Evolutionary conservation across 192 early-diverging fungal species (phyloP).

Genomic region (Radiomyces spectabilis): DNA sequence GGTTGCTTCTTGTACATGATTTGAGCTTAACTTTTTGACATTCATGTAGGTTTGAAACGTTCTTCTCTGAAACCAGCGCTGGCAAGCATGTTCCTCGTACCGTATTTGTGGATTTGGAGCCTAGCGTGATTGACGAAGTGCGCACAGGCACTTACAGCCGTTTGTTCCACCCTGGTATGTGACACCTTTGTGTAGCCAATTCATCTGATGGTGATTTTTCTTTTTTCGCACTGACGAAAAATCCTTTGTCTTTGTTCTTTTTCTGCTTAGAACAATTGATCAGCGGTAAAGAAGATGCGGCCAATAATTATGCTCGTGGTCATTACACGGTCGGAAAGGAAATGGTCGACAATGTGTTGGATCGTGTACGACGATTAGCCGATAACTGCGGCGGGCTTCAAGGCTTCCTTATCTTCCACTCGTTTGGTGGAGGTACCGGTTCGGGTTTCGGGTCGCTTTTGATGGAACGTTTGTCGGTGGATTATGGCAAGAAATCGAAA

Average conservation of each 20-base stretch:
- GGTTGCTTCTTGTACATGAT: too few relatives aligned
- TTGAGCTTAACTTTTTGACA: constrained; percentile 54
- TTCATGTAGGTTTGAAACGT: constrained; percentile 91
- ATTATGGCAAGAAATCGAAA: constrained; percentile 99
- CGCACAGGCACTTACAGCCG: constrained; percentile 97
- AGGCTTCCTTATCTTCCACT: constrained; percentile 99
- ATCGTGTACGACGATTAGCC: constrained; percentile 95
- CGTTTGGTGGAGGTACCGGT: constrained; percentile 98
- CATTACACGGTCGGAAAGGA: constrained; percentile 99
- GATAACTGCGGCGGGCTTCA: constrained; percentile 98
- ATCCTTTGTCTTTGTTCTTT: constrained; percentile 1
- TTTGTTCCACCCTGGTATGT: constrained; percentile 42
- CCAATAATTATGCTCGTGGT: constrained; percentile 99
- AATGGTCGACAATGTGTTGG: constrained; percentile 92
- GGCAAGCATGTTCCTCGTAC: constrained; percentile 99
- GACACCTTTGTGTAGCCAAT: not conserved
- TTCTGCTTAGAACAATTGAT: constrained; percentile 82
- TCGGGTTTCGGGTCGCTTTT: constrained; percentile 98
- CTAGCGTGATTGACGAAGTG: constrained; percentile 97
- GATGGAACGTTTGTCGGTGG: constrained; percentile 96
- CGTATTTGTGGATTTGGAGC: constrained; percentile 97
- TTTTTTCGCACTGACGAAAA: too few relatives aligned
- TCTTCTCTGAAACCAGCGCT: constrained; percentile 98
- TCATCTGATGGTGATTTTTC: not conserved
- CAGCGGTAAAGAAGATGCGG: constrained; percentile 99